A percentile compares a stretch with the other conserved stretches of the same genome.
phyloP scores from a whole-genome alignment of 2,329 filamentous ascomycete species.

The Hirsutella rhossiliensis region DNA sequence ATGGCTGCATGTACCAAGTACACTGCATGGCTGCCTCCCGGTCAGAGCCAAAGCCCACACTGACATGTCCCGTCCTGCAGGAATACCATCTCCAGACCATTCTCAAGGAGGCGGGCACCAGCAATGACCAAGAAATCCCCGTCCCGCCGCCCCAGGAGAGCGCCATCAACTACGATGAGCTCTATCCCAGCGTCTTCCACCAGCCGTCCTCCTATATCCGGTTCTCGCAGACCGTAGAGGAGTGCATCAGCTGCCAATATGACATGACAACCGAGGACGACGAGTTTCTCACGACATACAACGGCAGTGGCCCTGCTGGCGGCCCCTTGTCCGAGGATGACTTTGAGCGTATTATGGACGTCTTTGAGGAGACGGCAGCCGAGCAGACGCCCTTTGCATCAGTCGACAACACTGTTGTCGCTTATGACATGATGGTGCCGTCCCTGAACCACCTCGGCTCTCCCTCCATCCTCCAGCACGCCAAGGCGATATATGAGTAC shows the following conservation, averaged over 20 bases:
- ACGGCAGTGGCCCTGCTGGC: conserved; percentile 55
- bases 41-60: neutral
- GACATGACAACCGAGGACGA: conserved; percentile 91
- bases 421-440: conserved; percentile 64
- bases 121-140: conserved; percentile 49
- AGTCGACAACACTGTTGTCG: conserved; percentile 76
- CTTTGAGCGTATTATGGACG: conserved; percentile 89
- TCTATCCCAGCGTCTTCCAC: conserved; percentile 70
- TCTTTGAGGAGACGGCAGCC: conserved; percentile 80
- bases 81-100: conserved; percentile 93
- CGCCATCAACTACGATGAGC: conserved; percentile 70
- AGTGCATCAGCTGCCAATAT: conserved; percentile 82
- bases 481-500: conserved; percentile 77
- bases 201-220: conserved; percentile 91
- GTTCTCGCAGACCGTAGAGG: conserved; percentile 95
- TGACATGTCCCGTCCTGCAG: conserved; percentile 34
- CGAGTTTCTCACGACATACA: conserved; percentile 71
- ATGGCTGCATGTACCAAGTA: conserved; percentile 8
- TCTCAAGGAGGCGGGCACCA: conserved; percentile 41
- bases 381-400: conserved; percentile 79
- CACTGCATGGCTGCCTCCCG: neutral
- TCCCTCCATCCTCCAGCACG: conserved; percentile 39
- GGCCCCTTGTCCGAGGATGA: conserved; percentile 72
- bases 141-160: conserved; percentile 53
- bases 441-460: conserved; percentile 43